Evolutionary conservation across 805 yeast species (phyloP).

Genomic region (Clavispora vitiphila): DNA sequence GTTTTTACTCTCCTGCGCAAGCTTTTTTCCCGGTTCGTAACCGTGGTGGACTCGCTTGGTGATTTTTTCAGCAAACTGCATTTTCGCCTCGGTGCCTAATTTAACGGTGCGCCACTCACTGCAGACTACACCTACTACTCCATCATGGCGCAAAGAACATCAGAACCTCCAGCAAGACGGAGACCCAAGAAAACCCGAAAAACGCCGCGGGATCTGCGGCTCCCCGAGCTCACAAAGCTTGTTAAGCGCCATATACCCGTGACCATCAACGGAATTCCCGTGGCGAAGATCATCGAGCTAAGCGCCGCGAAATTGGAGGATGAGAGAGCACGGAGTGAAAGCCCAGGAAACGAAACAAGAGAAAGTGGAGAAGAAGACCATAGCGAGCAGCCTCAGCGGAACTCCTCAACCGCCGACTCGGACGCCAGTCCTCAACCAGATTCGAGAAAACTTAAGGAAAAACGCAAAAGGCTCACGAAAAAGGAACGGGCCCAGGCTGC

Average conservation of each 20-base stretch:
- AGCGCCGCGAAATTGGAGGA: background rate
- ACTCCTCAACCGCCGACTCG: no score
- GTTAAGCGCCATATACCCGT: constrained; percentile 27
- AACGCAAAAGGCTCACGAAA: constrained; percentile 4
- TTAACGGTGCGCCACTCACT: background rate
- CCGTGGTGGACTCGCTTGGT: no score
- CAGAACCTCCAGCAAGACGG: background rate
- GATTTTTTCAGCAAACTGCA: no score
- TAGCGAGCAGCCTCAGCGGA: background rate
- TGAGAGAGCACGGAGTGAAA: background rate
- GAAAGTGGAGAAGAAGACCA: background rate
- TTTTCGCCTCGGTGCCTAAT: background rate
- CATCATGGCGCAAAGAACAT: background rate
- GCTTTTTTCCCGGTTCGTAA: no score
- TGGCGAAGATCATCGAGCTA: constrained; percentile 11
- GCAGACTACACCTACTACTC: background rate
- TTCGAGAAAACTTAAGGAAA: background rate
- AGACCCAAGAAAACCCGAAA: constrained; percentile 4
- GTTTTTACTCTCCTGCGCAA: no score
- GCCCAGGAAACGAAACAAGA: no score
- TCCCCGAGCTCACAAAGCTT: constrained; percentile 30
- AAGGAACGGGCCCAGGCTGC: constrained; percentile 9
- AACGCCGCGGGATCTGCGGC: constrained; percentile 15
- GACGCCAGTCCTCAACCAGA: no score
- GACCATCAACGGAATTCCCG: constrained; percentile 32